These are phyloP conservation scores for Achaetomium macrosporum DNA, from an alignment of 2,329 filamentous ascomycete genomes.

Conservation along the genomic window DNA sequence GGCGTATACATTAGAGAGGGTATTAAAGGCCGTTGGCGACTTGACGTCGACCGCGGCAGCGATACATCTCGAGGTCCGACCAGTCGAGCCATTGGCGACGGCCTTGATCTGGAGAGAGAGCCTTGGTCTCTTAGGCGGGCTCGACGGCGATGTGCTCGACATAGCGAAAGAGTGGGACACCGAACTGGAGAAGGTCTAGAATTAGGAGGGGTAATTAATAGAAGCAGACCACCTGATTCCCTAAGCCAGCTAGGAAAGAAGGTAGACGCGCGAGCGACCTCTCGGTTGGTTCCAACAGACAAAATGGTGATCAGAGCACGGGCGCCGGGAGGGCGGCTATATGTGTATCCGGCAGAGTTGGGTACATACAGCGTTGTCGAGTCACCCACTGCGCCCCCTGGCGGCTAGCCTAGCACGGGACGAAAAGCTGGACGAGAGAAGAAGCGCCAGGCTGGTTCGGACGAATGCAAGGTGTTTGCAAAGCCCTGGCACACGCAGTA, in stretches of 20 bases:
- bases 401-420: conserved; percentile 12
- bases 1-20: conserved; percentile 59
- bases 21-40: conserved; percentile 60
- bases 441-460: conserved; percentile 11
- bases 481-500: neutral
- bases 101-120: conserved; percentile 46
- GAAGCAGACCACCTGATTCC: conserved; percentile 12
- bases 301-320: conserved; percentile 15
- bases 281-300: conserved; percentile 6
- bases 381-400: conserved; percentile 9
- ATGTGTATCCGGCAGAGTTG: conserved; percentile 10
- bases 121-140: conserved; percentile 46
- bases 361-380: neutral
- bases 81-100: conserved; percentile 31
- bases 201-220: conserved; percentile 1
- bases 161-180: conserved; percentile 9
- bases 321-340: conserved; percentile 25
- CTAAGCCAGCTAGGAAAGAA: conserved; percentile 20
- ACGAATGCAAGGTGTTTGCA: neutral
- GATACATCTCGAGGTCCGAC: conserved; percentile 38
- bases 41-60: conserved; percentile 47
- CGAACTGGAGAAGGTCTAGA: neutral
- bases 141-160: conserved; percentile 25
- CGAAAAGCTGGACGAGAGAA: neutral
- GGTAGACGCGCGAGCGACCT: conserved; percentile 15